Evolutionary conservation across 192 early-diverging fungal species (phyloP).

Genomic region (Backusella circina): DNA sequence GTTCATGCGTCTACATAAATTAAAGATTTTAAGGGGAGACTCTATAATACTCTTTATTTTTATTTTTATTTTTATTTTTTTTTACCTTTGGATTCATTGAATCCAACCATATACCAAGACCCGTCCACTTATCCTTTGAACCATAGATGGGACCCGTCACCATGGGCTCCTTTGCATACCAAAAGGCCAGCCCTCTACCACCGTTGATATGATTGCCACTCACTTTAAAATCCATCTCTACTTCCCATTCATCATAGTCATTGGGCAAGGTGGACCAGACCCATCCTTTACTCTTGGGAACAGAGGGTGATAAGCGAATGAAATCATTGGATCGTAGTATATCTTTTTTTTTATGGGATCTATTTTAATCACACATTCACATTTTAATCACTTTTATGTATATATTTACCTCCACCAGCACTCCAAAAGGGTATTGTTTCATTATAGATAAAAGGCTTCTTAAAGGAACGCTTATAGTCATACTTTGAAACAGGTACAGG

Average conservation of each 20-base stretch:
- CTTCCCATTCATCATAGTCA: slow-evolving; percentile 68
- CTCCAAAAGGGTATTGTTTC: slow-evolving; percentile 50
- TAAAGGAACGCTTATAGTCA: slow-evolving; percentile 63
- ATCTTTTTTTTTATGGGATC: slow-evolving; percentile 12
- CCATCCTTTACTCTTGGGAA: slow-evolving; percentile 49
- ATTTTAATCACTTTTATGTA: not conserved
- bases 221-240: slow-evolving; percentile 58
- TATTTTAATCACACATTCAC: not conserved
- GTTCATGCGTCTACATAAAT: slow-evolving; percentile 31
- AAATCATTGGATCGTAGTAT: slow-evolving; percentile 37
- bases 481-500: slow-evolving; percentile 26
- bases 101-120: slow-evolving; percentile 65
- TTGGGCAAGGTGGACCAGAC: slow-evolving; percentile 63
- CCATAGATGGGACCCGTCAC: slow-evolving; percentile 62
- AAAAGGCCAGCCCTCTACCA: slow-evolving; percentile 76
- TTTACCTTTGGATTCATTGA: slow-evolving; percentile 43
- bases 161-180: slow-evolving; percentile 66
- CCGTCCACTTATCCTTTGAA: slow-evolving; percentile 61
- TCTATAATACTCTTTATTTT: no score
- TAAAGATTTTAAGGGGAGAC: not conserved
- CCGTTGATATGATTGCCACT: slow-evolving; percentile 57
- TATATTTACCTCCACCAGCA: slow-evolving; percentile 37
- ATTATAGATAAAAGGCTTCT: slow-evolving; percentile 50
- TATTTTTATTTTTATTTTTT: not conserved
- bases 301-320: slow-evolving; percentile 58